phyloP scores from a whole-genome alignment of 345 rosid genomes.

The Melaleuca quinquenervia region DNA sequence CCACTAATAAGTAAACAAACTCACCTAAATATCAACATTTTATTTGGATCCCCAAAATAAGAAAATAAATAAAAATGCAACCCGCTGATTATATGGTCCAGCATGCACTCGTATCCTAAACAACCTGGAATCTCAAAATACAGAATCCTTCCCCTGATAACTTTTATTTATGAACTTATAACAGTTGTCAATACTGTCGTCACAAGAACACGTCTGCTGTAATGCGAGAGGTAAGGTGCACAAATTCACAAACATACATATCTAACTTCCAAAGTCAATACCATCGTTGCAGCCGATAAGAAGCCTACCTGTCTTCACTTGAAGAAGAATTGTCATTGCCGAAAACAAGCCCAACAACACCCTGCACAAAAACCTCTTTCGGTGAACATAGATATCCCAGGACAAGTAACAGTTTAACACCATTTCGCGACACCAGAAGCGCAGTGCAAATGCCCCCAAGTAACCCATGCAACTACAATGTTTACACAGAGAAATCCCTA shows the following conservation, averaged over 20 bases:
- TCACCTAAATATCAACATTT: too few species aligned
- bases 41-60: too few species aligned
- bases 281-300: not conserved
- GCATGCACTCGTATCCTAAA: not conserved
- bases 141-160: not conserved
- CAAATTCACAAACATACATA: not conserved
- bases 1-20: too few species aligned
- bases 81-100: not conserved
- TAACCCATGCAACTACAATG: not conserved
- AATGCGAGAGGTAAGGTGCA: not conserved
- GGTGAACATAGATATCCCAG: not conserved
- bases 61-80: too few species aligned
- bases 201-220: not conserved
- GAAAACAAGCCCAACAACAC: constrained; percentile 87
- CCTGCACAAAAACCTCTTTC: constrained; percentile 29
- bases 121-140: not conserved
- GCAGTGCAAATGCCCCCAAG: not conserved
- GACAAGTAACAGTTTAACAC: not conserved
- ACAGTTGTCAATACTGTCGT: not conserved
- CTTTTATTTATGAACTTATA: not conserved
- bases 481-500: not conserved
- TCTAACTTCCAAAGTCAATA: not conserved
- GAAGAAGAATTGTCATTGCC: constrained; percentile 77
- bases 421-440: not conserved
- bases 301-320: constrained; percentile 59